A percentile compares a stretch with the other conserved stretches of the same genome.
Evolutionary conservation across 257 asterid genomes (phyloP).

Genomic region (Hygrophila difformis): DNA sequence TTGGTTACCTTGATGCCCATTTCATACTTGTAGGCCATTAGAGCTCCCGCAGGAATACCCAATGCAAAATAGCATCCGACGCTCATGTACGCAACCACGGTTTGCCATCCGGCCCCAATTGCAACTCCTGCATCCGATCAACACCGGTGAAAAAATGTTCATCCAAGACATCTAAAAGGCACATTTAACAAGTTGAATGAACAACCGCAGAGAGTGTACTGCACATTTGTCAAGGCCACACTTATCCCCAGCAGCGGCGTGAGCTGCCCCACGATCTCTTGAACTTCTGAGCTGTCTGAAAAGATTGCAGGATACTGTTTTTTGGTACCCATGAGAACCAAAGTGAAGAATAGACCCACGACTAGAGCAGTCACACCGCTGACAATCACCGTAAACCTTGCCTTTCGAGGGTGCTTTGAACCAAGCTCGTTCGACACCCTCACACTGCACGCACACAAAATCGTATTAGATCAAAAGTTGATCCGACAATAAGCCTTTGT

Average conservation of each 20-base stretch:
- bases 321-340: constrained; percentile 18
- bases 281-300: constrained; percentile 25
- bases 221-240: constrained; percentile 30
- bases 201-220: constrained; percentile 39
- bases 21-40: constrained; percentile 29
- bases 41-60: constrained; percentile 33
- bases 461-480: background rate
- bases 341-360: constrained; percentile 24
- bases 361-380: constrained; percentile 27
- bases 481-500: background rate
- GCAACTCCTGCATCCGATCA: constrained; percentile 30
- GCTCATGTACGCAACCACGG: constrained; percentile 26
- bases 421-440: constrained; percentile 54
- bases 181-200: background rate
- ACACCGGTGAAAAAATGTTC: background rate
- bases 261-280: constrained; percentile 31
- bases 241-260: constrained; percentile 41
- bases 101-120: constrained; percentile 62
- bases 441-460: constrained; percentile 24
- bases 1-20: constrained; percentile 32
- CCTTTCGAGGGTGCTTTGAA: constrained; percentile 27
- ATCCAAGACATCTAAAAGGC: background rate
- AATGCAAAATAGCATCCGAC: constrained; percentile 31
- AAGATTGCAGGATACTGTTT: constrained; percentile 34
- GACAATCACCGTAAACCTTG: constrained; percentile 31